phyloP scores from a whole-genome alignment of 257 asterid species.

The Solanum sitiens region DNA sequence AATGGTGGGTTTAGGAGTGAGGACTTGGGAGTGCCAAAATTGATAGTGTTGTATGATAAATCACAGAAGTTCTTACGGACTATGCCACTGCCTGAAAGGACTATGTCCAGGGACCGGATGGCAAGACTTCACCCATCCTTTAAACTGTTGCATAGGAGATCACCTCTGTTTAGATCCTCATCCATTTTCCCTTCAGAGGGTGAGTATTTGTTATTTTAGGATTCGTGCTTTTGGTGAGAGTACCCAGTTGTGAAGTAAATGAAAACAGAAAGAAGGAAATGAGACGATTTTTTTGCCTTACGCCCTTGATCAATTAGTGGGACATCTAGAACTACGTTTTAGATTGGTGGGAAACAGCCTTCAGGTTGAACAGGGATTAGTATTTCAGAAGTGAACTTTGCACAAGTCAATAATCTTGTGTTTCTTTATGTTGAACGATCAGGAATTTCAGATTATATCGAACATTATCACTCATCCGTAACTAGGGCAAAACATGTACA shows the following conservation, averaged over 20 bases:
- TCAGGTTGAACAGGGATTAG: neutral
- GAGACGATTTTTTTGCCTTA: neutral
- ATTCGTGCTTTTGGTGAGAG: neutral
- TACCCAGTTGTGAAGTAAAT: neutral
- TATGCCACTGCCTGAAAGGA: neutral
- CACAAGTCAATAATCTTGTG: neutral
- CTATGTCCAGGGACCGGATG: neutral
- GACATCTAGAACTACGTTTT: neutral
- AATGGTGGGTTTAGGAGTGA: neutral
- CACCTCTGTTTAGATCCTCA: neutral
- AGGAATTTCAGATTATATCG: neutral
- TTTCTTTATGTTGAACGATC: neutral
- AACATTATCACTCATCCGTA: neutral
- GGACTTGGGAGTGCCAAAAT: neutral
- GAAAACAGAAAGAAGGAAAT: neutral
- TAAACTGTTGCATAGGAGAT: neutral
- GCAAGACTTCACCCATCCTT: neutral
- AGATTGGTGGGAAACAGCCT: neutral
- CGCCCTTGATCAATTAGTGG: neutral
- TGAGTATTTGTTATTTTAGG: neutral
- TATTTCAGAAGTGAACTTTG: neutral
- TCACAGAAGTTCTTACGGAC: neutral
- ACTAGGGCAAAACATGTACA: neutral
- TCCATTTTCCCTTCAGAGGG: neutral
- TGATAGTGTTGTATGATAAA: neutral